These are phyloP conservation scores for Aurantiochytrium sp. DNA, from an alignment of 108 stramenopile genomes.

Conservation along the genomic window DNA sequence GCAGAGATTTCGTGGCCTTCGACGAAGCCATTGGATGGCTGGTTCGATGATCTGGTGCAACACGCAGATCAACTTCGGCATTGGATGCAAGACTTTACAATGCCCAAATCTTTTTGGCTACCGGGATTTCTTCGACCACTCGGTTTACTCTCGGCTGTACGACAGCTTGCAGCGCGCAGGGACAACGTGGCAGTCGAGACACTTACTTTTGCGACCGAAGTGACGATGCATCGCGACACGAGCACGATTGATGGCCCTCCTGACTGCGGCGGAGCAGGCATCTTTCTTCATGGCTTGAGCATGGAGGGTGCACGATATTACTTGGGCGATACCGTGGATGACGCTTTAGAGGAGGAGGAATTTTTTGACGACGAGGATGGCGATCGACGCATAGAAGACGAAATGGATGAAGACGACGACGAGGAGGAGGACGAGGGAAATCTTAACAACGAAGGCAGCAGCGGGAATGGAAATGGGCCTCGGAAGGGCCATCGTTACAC, in stretches of 20 bases:
- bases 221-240: constrained; percentile 49
- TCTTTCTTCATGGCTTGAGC: constrained; percentile 62
- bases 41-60: constrained; percentile 57
- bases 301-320: constrained; percentile 68
- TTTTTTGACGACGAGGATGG: background rate
- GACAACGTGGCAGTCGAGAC: constrained; percentile 57
- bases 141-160: constrained; percentile 65
- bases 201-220: constrained; percentile 67
- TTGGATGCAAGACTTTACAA: constrained; percentile 56
- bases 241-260: constrained; percentile 23
- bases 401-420: constrained; percentile 14
- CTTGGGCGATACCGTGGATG: constrained; percentile 43
- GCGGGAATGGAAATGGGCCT: too few species aligned
- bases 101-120: constrained; percentile 64
- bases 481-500: constrained; percentile 23
- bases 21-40: constrained; percentile 53
- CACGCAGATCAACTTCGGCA: constrained; percentile 52
- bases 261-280: constrained; percentile 53
- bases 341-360: background rate
- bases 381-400: constrained; percentile 23
- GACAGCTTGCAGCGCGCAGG: constrained; percentile 64
- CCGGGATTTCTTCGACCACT: constrained; percentile 67
- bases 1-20: constrained; percentile 58
- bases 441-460: constrained; percentile 20
- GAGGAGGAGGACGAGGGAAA: background rate